Evolutionary conservation across 352 stramenopile genomes (phyloP), one percentile per base, ranked within the genome.

Genomic region (Peronospora destructor): DNA sequence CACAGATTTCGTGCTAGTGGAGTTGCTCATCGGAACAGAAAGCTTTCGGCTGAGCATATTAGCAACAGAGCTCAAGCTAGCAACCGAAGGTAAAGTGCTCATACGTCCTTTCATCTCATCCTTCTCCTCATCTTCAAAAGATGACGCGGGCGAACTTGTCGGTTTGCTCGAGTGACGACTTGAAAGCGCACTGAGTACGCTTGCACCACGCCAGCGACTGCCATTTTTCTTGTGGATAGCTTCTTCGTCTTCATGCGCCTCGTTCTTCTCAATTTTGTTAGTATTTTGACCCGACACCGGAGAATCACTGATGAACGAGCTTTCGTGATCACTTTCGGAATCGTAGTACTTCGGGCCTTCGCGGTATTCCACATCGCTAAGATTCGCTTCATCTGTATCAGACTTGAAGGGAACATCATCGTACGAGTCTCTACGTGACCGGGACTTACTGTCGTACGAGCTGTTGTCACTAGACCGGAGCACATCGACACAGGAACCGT

Each of bases 281-380:
- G 34, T 50, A 21, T 69, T 45, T 13, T 56, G 32, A 23, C 48
- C 30, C 36, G 56, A 53, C 40, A 61, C 32, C 12, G 58, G 53
- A 38, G 56, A 72, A 25, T 59, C 47, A 48, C 62, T 71, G 5
- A 56, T 39, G 9, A 76, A 61, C 13, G 66, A 79, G 21, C 64
- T 75, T 2, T 38, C 68, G 14, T 63, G 61, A 4, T 79, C 68
- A 48, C 71, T 79, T 39, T 79, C 68, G 0, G 71, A 71, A 45
- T 83, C 68, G 17, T 75, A 75, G 55, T 74, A 73, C 47, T 65
- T 67, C 6, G 52, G 65, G 0, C 59, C 64, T 8, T 66, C 55
- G 4, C 52, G 45, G 25, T 37, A 45, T 34, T 67, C 53, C 48
- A 49, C 33, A 45, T 68, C 46, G 37, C 57, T 62, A 13, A 70